These are phyloP conservation scores for Geotrichum europaeum DNA, from an alignment of 1,139 yeast species.

Conservation along the genomic window DNA sequence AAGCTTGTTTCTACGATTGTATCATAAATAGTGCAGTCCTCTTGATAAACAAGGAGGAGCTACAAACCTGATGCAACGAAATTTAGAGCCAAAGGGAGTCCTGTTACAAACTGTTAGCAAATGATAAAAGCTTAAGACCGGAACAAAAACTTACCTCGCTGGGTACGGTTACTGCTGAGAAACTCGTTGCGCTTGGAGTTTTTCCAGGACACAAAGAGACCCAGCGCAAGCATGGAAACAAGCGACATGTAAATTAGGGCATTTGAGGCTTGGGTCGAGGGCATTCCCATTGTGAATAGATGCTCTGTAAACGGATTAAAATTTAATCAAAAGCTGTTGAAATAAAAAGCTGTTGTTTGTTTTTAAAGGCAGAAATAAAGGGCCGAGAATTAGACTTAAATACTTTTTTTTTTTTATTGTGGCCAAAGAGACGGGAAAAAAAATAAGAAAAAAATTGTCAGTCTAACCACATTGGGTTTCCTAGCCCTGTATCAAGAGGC, in stretches of 20 bases:
- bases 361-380: background rate
- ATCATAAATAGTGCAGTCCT: background rate
- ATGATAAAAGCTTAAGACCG: background rate
- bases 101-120: constrained; percentile 18
- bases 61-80: constrained; percentile 85
- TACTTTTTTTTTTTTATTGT: background rate
- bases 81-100: constrained; percentile 71
- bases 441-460: background rate
- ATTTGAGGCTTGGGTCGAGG: constrained; percentile 50
- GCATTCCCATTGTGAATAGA: constrained; percentile 26
- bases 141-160: constrained; percentile 43
- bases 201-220: constrained; percentile 33
- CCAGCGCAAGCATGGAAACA: constrained; percentile 49
- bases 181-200: constrained; percentile 43
- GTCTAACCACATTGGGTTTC: background rate
- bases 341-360: background rate
- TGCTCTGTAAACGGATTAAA: background rate
- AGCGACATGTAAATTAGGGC: constrained; percentile 75
- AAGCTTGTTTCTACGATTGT: background rate
- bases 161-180: constrained; percentile 73
- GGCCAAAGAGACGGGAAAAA: background rate
- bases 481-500: background rate
- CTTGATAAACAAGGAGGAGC: constrained; percentile 8
- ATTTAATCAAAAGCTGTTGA: background rate
- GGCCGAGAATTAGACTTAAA: background rate